These are phyloP conservation scores for Clavaria fumosa DNA, from an alignment of 768 basidiomycete species.

Conservation along the genomic window DNA sequence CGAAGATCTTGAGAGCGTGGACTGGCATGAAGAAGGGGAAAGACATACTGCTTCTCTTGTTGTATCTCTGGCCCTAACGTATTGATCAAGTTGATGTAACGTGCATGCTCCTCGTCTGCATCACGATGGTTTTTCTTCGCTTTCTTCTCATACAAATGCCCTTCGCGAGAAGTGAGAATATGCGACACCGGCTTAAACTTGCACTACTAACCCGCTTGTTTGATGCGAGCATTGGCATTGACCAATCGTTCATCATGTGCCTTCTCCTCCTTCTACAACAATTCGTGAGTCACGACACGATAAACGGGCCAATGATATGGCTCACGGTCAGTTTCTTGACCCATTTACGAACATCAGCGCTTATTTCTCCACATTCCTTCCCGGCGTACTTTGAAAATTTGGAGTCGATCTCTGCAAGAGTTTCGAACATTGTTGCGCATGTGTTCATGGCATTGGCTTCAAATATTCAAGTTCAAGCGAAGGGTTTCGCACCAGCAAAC, in stretches of 20 bases:
- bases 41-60: conserved; percentile 60
- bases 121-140: conserved; percentile 57
- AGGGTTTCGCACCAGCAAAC: background rate
- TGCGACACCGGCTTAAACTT: background rate
- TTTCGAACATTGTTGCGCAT: conserved; percentile 52
- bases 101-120: conserved; percentile 56
- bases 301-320: conserved; percentile 7
- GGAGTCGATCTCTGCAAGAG: conserved; percentile 49
- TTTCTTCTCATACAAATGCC: conserved; percentile 65
- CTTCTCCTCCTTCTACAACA: conserved; percentile 63
- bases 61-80: conserved; percentile 63
- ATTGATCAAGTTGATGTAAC: conserved; percentile 61
- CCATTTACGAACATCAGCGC: conserved; percentile 67
- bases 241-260: conserved; percentile 56
- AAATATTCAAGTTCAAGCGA: background rate
- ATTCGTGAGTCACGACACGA: background rate
- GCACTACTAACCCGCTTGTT: conserved; percentile 45
- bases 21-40: too few relatives aligned
- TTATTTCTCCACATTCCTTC: conserved; percentile 53
- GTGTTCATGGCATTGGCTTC: conserved; percentile 54
- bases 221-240: conserved; percentile 54
- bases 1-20: too few relatives aligned
- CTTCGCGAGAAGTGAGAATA: conserved; percentile 20
- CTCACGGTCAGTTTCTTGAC: conserved; percentile 70
- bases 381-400: conserved; percentile 65